phyloP scores from a whole-genome alignment of 169 alveolate species.

The Plasmodium knowlesi region DNA sequence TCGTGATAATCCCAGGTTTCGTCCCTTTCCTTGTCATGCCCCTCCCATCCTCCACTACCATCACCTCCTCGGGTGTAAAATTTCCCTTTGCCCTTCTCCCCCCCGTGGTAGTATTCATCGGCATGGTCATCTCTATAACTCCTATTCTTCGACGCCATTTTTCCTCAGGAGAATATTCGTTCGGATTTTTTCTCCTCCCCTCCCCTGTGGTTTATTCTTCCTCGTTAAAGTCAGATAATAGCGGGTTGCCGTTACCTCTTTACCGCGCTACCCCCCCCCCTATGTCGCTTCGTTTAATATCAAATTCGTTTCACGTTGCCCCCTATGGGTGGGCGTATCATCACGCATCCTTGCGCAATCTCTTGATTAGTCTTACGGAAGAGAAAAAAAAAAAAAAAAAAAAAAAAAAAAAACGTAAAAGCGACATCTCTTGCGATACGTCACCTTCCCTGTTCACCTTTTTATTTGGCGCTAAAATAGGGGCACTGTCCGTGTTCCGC shows the following conservation, averaged over 20 bases:
- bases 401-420: not conserved
- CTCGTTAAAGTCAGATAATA: not conserved
- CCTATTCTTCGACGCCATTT: constrained; percentile 41
- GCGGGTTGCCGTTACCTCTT: not conserved
- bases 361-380: not conserved
- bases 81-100: not conserved
- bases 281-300: not conserved
- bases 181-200: not conserved
- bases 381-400: too few species aligned
- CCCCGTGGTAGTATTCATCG: constrained; percentile 12
- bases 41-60: not conserved
- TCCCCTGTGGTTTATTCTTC: not conserved
- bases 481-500: not conserved
- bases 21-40: not conserved
- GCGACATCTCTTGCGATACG: not conserved
- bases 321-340: not conserved
- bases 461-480: not conserved
- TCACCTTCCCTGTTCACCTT: not conserved
- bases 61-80: not conserved
- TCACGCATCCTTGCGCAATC: not conserved
- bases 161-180: not conserved
- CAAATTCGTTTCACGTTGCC: not conserved
- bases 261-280: not conserved
- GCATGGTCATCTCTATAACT: not conserved
- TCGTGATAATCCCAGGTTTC: not conserved